Base-by-base conservation (phyloP, 2,329 filamentous ascomycete species). In the Fusarium agapanthi region DNA sequence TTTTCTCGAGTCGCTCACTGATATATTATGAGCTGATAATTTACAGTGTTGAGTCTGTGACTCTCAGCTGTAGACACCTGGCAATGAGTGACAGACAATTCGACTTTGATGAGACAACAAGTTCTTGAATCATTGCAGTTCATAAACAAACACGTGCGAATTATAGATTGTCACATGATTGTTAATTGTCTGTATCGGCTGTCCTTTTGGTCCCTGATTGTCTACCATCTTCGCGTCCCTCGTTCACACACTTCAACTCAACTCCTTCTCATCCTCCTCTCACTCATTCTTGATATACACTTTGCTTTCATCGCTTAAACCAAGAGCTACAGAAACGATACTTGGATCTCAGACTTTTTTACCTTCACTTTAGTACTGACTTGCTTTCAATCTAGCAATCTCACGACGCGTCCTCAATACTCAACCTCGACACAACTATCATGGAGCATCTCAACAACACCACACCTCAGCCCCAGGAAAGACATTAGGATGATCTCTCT, bases 401-500 rank as follows among this genome's bases (percentile, higher is more conserved):
- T 20, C 20, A 28, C 34, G 24, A 54, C 50, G 50, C 35, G 26
- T 54, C 50, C 50, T 54, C 11, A n/a, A 54, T 40, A 38, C 50
- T 30, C 35, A 54, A 41, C 50, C 12, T 54, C 20, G 20, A 30
- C 24, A 41, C 35, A 20, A 41, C 34, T 13, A 30, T 18, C 20
- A 54, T 54, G 50, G 50, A 41, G 11, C 20, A 30, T 18, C 34
- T 18, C 20, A 30, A 40, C 50, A 40, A 8, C 26, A 40, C 24
- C 24, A 26, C 45, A 28, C 28, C 11, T 26, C 26, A 5, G 7
- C 43, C 22, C 24, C 47, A 34, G 24, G 24, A 22, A 34, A 22
- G 35, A 35, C 44, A 28, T 26, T 80, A 76, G 79, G 72, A 78
- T 8, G 69, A 71, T 50, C 68, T 80, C 20, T 56, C 62, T 12